Percentiles rank a stretch among this genome's conserved stretches.
phyloP scores from a whole-genome alignment of 2,329 filamentous ascomycete genomes.

The Graphilbum ipis-grandicollis region DNA sequence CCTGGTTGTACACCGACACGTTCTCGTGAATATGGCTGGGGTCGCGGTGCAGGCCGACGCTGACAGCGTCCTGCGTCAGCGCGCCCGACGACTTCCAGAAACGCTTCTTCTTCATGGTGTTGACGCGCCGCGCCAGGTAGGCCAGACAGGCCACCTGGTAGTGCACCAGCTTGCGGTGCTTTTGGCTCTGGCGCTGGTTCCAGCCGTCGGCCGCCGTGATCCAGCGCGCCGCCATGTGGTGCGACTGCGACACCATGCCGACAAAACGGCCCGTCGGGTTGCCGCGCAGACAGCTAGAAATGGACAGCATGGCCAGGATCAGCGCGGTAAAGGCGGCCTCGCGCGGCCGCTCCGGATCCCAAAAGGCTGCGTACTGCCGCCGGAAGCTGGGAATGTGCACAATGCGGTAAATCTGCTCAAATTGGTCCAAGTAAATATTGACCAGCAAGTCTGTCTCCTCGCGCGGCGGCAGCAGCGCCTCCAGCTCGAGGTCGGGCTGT shows the following conservation, averaged over 20 bases:
- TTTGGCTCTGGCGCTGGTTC: constrained; percentile 38
- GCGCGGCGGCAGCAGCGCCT: constrained; percentile 23
- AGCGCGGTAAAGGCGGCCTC: constrained; percentile 38
- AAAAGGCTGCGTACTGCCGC: constrained; percentile 36
- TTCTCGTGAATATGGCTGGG: constrained; percentile 35
- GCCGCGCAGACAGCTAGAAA: constrained; percentile 39
- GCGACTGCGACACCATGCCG: constrained; percentile 39
- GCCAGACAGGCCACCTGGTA: constrained; percentile 42
- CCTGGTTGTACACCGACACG: constrained; percentile 41
- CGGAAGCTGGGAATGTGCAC: constrained; percentile 41
- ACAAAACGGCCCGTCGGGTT: constrained; percentile 35
- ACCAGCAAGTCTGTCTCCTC: constrained; percentile 17
- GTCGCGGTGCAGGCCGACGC: constrained; percentile 41
- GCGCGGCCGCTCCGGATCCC: constrained; percentile 27
- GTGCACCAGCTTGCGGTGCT: constrained; percentile 41
- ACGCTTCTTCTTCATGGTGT: constrained; percentile 45
- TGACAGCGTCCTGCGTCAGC: constrained; percentile 39
- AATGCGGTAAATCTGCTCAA: constrained; percentile 25
- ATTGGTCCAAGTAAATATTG: constrained; percentile 19
- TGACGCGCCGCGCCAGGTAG: constrained; percentile 44
- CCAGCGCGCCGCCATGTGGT: constrained; percentile 37
- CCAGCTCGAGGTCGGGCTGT: constrained; percentile 29
- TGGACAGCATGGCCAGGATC: constrained; percentile 40
- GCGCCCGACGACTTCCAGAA: constrained; percentile 41
- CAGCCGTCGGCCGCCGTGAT: constrained; percentile 37